Evolutionary conservation across 2,329 filamentous ascomycete species (phyloP).

Genomic region (Aspergillus sp.): DNA sequence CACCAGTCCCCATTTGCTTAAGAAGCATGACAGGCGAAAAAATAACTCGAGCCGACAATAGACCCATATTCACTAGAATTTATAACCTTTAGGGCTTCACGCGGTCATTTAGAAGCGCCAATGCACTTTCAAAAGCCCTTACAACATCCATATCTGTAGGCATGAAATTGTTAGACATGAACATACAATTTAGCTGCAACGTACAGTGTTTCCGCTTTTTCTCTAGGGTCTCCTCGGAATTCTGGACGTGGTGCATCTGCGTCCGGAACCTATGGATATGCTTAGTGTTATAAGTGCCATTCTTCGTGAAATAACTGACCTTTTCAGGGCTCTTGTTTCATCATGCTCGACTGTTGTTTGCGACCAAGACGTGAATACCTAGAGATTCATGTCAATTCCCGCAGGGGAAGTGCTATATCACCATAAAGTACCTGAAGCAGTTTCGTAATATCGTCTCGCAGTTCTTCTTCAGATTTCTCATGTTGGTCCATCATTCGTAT

Average conservation of each 20-base stretch:
- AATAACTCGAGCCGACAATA: not conserved
- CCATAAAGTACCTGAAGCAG: constrained; percentile 59
- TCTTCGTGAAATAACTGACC: constrained; percentile 49
- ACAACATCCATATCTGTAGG: constrained; percentile 44
- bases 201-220: constrained; percentile 79
- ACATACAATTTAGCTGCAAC: constrained; percentile 28
- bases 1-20: not conserved
- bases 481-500: constrained; percentile 64
- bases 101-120: constrained; percentile 43
- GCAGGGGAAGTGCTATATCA: not conserved
- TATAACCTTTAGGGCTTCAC: constrained; percentile 16
- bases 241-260: constrained; percentile 71
- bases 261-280: constrained; percentile 67
- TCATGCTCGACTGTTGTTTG: constrained; percentile 70
- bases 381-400: constrained; percentile 5
- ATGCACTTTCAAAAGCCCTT: constrained; percentile 49
- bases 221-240: constrained; percentile 69
- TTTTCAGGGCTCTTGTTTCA: constrained; percentile 72
- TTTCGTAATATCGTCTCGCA: constrained; percentile 66
- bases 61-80: not conserved
- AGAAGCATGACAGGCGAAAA: not conserved
- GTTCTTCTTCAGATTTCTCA: constrained; percentile 61
- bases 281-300: constrained; percentile 1
- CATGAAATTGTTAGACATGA: constrained; percentile 13
- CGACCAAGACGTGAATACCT: constrained; percentile 83